Evolutionary conservation across 345 rosid species (phyloP), one percentile per base, ranked within the genome.

Genomic region (Erucastrum elatum): DNA sequence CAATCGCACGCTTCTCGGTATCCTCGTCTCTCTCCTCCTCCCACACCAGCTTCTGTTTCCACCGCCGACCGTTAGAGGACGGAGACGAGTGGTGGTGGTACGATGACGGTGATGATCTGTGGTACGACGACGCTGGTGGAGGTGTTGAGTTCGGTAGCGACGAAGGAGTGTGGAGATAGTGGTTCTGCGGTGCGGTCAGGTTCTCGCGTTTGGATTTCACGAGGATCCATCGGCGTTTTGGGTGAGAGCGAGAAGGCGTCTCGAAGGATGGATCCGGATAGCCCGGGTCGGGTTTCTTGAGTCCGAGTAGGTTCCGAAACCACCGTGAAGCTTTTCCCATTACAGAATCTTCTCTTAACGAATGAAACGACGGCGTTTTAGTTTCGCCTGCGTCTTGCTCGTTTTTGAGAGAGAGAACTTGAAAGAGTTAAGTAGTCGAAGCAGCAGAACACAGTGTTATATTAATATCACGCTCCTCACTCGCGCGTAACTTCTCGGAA

Each of bases 301-400:
- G 80, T 25, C 94, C 96, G 21, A 95, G 85, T 27, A 95, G 77
- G 61, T 66, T 76, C 26, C 89, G 87, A 77, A 95, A 88, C 98
- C 98, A 93, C 75, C 65, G 83, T 17, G 94, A 85, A 29, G 97
- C 96, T 72, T 85, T 95, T 33, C 93, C 98, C 99, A 95, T 95
- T 8, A 10, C 1, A 9, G 60, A 62, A 12, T 9, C n/a, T 60
- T 60, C 17, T n/a, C 58, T 51, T 15, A 1, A 51, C 25, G 21
- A 6, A 51, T 51, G 60, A 61, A 68, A 51, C 75, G 59, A 8
- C 59, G 6, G 21, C 59, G 70, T 62, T 68, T 53, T 15, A 6
- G 4, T 74, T 11, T 15, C 29, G 4, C 71, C 70, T 27, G 49
- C 8, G 53, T 64, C 6, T 63, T 62, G 27, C 21, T 78, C 76